Conservation (phyloP, 2,329 filamentous ascomycete genomes). For the Talaromyces verruculosus region DNA sequence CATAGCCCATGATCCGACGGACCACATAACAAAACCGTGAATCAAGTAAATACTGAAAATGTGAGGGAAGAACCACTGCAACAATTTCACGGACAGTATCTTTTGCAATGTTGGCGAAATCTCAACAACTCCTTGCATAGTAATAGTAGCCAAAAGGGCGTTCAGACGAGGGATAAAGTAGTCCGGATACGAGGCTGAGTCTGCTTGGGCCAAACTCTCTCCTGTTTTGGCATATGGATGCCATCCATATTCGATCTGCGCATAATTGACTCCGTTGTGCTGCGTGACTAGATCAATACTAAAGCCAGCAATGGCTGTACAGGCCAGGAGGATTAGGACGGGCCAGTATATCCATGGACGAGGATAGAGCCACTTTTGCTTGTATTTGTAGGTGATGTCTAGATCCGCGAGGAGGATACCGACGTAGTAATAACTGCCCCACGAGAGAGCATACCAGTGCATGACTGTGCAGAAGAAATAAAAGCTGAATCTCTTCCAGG, state of each 20-base stretch:
- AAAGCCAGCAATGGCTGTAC: constrained; percentile 35
- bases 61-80: constrained; percentile 49
- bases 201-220: constrained; percentile 37
- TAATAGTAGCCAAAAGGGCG: constrained; percentile 42
- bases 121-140: constrained; percentile 38
- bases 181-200: constrained; percentile 39
- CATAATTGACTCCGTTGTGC: constrained; percentile 41
- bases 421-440: constrained; percentile 49
- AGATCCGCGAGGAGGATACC: constrained; percentile 49
- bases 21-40: constrained; percentile 43
- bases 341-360: constrained; percentile 40
- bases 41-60: constrained; percentile 53
- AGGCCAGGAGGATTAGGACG: constrained; percentile 33
- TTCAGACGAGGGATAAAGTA: constrained; percentile 49
- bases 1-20: constrained; percentile 28
- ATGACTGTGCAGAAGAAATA: constrained; percentile 46
- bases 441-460: constrained; percentile 51
- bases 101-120: constrained; percentile 42
- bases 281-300: constrained; percentile 41
- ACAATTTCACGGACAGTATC: constrained; percentile 40
- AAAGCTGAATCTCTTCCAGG: constrained; percentile 49
- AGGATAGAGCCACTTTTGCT: constrained; percentile 36
- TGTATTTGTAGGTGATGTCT: constrained; percentile 49
- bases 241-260: constrained; percentile 43
- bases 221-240: constrained; percentile 46